Base-by-base conservation (phyloP, 208 protist species). In the Trypanosoma theileri region DNA sequence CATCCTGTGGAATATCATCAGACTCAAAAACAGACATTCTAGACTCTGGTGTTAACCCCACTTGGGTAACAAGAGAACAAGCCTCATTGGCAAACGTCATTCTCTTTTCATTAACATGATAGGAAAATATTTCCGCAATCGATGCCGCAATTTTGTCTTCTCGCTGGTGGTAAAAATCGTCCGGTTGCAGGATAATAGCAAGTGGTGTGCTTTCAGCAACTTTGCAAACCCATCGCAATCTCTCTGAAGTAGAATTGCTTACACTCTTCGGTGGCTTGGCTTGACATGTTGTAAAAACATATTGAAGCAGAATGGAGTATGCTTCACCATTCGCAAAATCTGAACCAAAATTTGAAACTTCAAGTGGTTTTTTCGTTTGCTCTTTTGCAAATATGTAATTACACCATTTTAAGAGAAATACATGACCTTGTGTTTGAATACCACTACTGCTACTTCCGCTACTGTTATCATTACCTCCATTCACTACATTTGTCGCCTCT, bases 321-420 rank as follows among this genome's bases (percentile, higher is more conserved):
- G 62, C 77, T 53, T 91, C 85, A 7, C 90, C 90, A 59, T 70
- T 79, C 4, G 73, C 70, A 61, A 95, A 95, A 76, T 93, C 86
- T 17, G 62, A 16, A 17, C 75, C 79, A 59, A 95, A 84, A 55
- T 71, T 75, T 17, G 73, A 60, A n/a, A 92, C 66, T 1, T 57
- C 66, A 16, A 71, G 74, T 9, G 58, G 48, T 13, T 45, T 53
- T 28, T 66, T 62, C 1, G 31, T 62, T 16, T 24, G 48, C 19
- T 65, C 66, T 4, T 50, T 40, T 9, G 31, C 26, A 21, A 89
- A 73, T 26, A 92, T 69, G 31, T 59, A 58, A 61, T 95, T 87
- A 44, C 75, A 89, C 89, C 89, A 95, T 10, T 69, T 73, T 46
- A 84, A 78, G 44, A 95, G 76, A 52, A 73, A 44, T 31, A 46